Percentiles rank a stretch among this genome's conserved stretches.
These are phyloP conservation scores for Borovskyia barvae DNA, from an alignment of 208 protist species.

Conservation along the genomic window DNA sequence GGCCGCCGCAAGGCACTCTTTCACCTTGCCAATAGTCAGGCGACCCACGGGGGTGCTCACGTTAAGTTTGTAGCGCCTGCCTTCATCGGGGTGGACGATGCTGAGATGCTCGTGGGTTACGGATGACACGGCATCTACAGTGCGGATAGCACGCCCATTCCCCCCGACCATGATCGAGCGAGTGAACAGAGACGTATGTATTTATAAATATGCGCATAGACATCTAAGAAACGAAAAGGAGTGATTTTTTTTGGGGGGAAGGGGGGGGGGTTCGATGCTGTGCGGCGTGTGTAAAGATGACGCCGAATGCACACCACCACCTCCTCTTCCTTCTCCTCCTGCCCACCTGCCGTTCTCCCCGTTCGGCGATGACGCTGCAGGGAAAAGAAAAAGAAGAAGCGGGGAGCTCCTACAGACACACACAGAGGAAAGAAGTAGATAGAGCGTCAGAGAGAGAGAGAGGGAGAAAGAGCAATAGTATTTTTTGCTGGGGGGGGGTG, in stretches of 20 bases:
- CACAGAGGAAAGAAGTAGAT: not conserved
- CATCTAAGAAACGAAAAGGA: too few species aligned
- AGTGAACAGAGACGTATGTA: not conserved
- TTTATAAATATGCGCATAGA: not conserved
- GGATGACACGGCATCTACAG: too few species aligned
- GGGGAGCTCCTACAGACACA: not conserved
- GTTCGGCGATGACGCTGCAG: too few species aligned
- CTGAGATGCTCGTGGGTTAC: slow-evolving; percentile 38
- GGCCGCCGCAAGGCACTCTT: slow-evolving; percentile 62
- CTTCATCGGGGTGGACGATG: slow-evolving; percentile 55
- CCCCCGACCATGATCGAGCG: slow-evolving; percentile 1
- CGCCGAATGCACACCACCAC: too few species aligned
- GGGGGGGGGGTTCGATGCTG: too few species aligned
- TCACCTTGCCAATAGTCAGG: slow-evolving; percentile 64
- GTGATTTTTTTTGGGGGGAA: too few species aligned
- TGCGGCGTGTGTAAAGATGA: too few species aligned
- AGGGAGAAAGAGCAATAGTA: not conserved
- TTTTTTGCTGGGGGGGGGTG: too few species aligned
- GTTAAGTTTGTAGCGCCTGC: slow-evolving; percentile 58
- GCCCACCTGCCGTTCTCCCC: too few species aligned
- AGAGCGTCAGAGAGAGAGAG: not conserved
- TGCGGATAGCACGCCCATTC: too few species aligned
- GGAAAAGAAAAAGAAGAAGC: not conserved
- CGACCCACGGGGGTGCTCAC: slow-evolving; percentile 45
- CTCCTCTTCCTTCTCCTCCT: too few species aligned